Conservation (phyloP, 768 basidiomycete species). For the Daedaleopsis sinensis region DNA sequence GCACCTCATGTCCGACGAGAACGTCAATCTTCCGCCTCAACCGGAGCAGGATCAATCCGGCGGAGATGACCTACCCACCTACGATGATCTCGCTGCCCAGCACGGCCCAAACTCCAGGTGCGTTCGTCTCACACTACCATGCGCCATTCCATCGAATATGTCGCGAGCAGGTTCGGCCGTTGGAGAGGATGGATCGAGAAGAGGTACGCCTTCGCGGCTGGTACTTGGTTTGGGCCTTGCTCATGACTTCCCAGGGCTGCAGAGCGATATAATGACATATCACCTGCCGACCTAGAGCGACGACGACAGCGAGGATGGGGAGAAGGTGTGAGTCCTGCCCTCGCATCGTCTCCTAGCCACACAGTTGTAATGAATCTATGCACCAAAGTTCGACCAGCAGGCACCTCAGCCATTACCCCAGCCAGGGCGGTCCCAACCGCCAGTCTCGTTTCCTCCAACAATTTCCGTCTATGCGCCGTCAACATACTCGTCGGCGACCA, state of each 20-base stretch:
- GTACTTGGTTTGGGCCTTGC: conserved; percentile 1
- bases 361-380: background rate
- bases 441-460: conserved; percentile 4
- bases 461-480: conserved; percentile 13
- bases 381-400: conserved; percentile 5
- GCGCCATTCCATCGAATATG: background rate
- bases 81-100: conserved; percentile 77
- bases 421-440: background rate
- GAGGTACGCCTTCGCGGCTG: conserved; percentile 46
- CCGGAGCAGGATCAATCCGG: conserved; percentile 47
- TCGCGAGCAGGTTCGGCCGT: conserved; percentile 65
- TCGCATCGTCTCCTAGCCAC: background rate
- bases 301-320: conserved; percentile 76
- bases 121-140: conserved; percentile 15
- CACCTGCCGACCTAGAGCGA: conserved; percentile 57
- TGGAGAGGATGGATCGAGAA: conserved; percentile 92
- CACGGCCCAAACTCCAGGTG: conserved; percentile 85
- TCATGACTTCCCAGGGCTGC: conserved; percentile 60
- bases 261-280: conserved; percentile 74
- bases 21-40: conserved; percentile 18
- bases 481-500: background rate
- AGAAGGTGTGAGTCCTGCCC: conserved; percentile 38
- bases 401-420: conserved; percentile 1
- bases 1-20: conserved; percentile 14
- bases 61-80: conserved; percentile 69